Percentiles rank a stretch among this genome's conserved stretches.
Evolutionary conservation across 73 alveolate genomes (phyloP).

Genomic region (Paraurostyla sp.): DNA sequence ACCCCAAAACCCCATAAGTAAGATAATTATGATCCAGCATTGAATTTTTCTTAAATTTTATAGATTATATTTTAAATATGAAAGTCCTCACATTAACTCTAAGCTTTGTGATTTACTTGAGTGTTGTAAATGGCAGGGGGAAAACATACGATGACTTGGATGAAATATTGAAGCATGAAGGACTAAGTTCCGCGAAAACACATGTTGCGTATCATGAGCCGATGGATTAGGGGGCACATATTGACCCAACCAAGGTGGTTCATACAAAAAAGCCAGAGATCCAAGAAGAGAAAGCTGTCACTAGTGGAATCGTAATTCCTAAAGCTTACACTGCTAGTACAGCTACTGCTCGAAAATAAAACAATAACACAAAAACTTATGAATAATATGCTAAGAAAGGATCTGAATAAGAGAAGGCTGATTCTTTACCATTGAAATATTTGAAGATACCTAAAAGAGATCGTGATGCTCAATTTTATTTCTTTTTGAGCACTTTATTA

Average conservation of each 20-base stretch:
- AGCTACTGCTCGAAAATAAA: background rate
- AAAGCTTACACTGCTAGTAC: slow-evolving; percentile 25
- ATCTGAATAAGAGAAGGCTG: background rate
- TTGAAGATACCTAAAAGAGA: slow-evolving; percentile 52
- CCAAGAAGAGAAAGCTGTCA: slow-evolving; percentile 19
- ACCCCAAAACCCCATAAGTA: too few species aligned
- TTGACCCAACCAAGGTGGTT: slow-evolving; percentile 43
- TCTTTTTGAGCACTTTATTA: slow-evolving; percentile 34
- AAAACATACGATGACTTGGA: slow-evolving; percentile 55
- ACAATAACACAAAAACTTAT: background rate
- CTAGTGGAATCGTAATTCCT: slow-evolving; percentile 35
- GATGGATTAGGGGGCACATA: slow-evolving; percentile 31
- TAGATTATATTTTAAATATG: too few species aligned
- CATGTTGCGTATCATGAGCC: slow-evolving; percentile 24
- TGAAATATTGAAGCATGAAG: slow-evolving; percentile 47
- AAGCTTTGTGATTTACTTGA: too few species aligned
- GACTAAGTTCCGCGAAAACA: slow-evolving; percentile 13
- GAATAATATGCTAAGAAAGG: slow-evolving; percentile 20
- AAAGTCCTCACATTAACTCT: too few species aligned
- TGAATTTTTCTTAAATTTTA: too few species aligned
- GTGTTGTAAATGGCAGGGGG: slow-evolving; percentile 33
- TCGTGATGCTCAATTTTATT: slow-evolving; percentile 37
- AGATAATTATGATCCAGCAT: too few species aligned
- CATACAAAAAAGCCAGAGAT: background rate
- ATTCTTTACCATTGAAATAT: slow-evolving; percentile 30